Evolutionary conservation across 495 filamentous ascomycete species (phyloP).

Genomic region (Corynascus novoguineensis): DNA sequence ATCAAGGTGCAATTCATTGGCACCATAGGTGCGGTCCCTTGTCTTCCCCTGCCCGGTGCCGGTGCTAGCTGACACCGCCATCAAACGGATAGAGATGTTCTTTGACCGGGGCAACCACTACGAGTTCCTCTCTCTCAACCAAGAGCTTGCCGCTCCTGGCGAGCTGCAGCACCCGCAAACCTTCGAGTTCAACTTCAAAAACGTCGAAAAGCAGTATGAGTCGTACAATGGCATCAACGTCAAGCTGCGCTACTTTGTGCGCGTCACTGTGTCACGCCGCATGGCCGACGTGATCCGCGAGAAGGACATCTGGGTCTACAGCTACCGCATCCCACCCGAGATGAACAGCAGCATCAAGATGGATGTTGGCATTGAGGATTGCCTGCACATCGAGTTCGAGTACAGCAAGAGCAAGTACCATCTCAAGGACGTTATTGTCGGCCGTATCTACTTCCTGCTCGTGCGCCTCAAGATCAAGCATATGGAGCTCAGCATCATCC

Average conservation of each 20-base stretch:
- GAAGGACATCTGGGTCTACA: conserved; percentile 99
- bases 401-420: conserved; percentile 99
- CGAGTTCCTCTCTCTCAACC: conserved; percentile 93
- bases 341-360: conserved; percentile 99
- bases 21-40: conserved; percentile 68
- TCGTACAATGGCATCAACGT: conserved; percentile 99
- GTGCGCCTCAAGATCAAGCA: conserved; percentile 99
- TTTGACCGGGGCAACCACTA: conserved; percentile 99
- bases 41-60: neutral
- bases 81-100: conserved; percentile 70
- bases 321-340: conserved; percentile 96
- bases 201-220: conserved; percentile 99
- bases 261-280: conserved; percentile 89
- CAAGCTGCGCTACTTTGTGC: conserved; percentile 95
- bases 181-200: conserved; percentile 99
- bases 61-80: neutral
- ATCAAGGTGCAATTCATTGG: conserved; percentile 99
- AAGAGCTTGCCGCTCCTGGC: conserved; percentile 92
- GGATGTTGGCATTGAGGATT: conserved; percentile 99
- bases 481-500: conserved; percentile 98
- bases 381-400: conserved; percentile 98
- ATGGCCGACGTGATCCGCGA: conserved; percentile 98
- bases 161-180: conserved; percentile 98
- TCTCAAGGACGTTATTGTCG: conserved; percentile 98
- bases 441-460: conserved; percentile 96